Percentiles rank a stretch among this genome's conserved stretches.
Evolutionary conservation across 805 yeast genomes (phyloP).

Genomic region (Hanseniaspora opuntiae): DNA sequence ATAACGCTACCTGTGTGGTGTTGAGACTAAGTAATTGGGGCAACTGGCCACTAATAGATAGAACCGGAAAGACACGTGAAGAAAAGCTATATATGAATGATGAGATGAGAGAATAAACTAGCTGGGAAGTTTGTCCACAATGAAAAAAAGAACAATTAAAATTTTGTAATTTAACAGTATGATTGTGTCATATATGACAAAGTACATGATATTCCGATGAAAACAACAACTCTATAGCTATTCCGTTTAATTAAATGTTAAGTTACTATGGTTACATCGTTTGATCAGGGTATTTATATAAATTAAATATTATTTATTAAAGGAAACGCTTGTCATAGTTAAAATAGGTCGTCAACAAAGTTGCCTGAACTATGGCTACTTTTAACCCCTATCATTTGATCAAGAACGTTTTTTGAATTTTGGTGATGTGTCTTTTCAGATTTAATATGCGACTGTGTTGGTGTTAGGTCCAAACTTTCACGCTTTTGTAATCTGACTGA

Average conservation of each 20-base stretch:
- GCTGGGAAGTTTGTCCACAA: too few relatives aligned
- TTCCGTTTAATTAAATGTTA: too few relatives aligned
- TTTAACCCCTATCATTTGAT: neutral
- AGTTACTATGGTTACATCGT: too few relatives aligned
- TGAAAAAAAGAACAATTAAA: neutral
- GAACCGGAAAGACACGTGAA: constrained; percentile 73
- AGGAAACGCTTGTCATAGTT: neutral
- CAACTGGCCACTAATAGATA: constrained; percentile 69
- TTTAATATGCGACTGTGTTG: neutral
- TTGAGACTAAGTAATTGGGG: constrained; percentile 85
- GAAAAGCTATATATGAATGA: constrained; percentile 34
- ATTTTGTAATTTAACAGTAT: neutral
- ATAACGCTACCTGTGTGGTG: constrained; percentile 87
- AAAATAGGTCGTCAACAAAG: neutral
- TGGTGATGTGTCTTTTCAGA: neutral
- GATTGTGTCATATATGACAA: neutral
- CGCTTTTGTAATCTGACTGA: neutral
- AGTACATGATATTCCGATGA: too few relatives aligned
- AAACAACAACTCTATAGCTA: too few relatives aligned
- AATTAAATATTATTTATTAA: neutral
- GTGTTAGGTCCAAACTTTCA: neutral
- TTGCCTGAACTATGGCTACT: too few relatives aligned
- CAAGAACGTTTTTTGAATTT: neutral
- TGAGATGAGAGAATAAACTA: constrained; percentile 10
- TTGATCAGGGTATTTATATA: neutral